Percentiles rank a stretch among this genome's conserved stretches.
Evolutionary conservation across 441 rosid species (phyloP).

Genomic region (Adansonia rubrostipa): DNA sequence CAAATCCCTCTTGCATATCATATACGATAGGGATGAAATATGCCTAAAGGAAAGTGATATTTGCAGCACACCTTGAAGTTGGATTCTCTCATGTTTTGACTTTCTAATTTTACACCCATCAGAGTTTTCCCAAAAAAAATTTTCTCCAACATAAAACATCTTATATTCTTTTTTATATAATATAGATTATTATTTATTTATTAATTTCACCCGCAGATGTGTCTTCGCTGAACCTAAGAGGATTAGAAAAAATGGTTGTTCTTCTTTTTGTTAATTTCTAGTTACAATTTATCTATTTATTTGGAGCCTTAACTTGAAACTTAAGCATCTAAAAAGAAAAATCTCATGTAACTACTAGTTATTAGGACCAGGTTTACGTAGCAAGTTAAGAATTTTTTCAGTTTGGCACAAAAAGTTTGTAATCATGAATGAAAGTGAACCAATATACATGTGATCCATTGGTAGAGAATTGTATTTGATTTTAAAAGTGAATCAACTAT

Average conservation of each 20-base stretch:
- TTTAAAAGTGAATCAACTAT: background rate
- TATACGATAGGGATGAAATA: too few species aligned
- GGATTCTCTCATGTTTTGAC: too few species aligned
- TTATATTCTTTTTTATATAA: too few species aligned
- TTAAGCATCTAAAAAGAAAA: constrained; percentile 38
- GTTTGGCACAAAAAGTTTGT: background rate
- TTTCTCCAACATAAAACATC: too few species aligned
- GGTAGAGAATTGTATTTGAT: too few species aligned
- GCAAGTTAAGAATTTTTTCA: background rate
- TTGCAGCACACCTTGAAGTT: too few species aligned
- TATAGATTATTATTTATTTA: too few species aligned
- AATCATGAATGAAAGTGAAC: background rate
- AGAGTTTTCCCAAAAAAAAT: too few species aligned
- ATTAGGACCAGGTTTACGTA: constrained; percentile 36
- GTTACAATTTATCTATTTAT: constrained; percentile 23
- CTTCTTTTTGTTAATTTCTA: constrained; percentile 19
- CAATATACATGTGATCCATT: background rate
- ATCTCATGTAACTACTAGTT: constrained; percentile 48
- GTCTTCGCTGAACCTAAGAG: constrained; percentile 32
- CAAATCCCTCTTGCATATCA: too few species aligned
- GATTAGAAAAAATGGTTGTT: constrained; percentile 8
- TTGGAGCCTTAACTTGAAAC: constrained; percentile 35
- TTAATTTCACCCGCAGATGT: constrained; percentile 6
- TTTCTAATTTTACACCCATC: too few species aligned
- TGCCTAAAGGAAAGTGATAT: too few species aligned